Percentiles rank a stretch among this genome's conserved stretches.
Conservation (phyloP, 2,329 filamentous ascomycete genomes). For the Aspergillus puulaauensis region DNA sequence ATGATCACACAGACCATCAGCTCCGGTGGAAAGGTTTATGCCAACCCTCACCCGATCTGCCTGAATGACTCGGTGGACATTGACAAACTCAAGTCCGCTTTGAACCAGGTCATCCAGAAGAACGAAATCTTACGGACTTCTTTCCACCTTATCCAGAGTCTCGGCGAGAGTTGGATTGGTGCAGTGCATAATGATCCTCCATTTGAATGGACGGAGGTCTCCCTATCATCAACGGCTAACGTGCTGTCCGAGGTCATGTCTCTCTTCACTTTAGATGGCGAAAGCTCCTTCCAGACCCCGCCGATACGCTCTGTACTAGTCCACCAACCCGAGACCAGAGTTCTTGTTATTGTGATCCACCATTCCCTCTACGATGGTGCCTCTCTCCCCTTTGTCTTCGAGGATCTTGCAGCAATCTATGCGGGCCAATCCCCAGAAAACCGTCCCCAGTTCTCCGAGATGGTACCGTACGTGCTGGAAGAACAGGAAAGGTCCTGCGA, state of each 20-base stretch:
- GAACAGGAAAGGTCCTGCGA: slow-evolving; percentile 45
- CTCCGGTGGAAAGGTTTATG: slow-evolving; percentile 61
- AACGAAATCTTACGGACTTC: slow-evolving; percentile 68
- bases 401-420: slow-evolving; percentile 66
- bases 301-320: slow-evolving; percentile 38
- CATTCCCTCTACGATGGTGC: slow-evolving; percentile 86
- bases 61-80: slow-evolving; percentile 50
- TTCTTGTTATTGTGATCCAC: slow-evolving; percentile 65
- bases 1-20: slow-evolving; percentile 71
- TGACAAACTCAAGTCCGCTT: slow-evolving; percentile 53
- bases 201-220: slow-evolving; percentile 22
- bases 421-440: slow-evolving; percentile 24
- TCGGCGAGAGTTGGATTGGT: slow-evolving; percentile 26
- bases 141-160: slow-evolving; percentile 26
- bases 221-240: slow-evolving; percentile 14
- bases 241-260: slow-evolving; percentile 12
- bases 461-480: slow-evolving; percentile 55
- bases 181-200: slow-evolving; percentile 24
- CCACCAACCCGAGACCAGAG: slow-evolving; percentile 28
- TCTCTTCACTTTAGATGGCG: slow-evolving; percentile 18
- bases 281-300: slow-evolving; percentile 22
- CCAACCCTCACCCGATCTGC: slow-evolving; percentile 67
- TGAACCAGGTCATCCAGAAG: slow-evolving; percentile 51
- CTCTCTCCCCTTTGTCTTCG: slow-evolving; percentile 72
- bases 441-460: slow-evolving; percentile 37